Evolutionary conservation across 83 land plant genomes (phyloP), one percentile per base, ranked within the genome.

Genomic region (Thuja plicata): DNA sequence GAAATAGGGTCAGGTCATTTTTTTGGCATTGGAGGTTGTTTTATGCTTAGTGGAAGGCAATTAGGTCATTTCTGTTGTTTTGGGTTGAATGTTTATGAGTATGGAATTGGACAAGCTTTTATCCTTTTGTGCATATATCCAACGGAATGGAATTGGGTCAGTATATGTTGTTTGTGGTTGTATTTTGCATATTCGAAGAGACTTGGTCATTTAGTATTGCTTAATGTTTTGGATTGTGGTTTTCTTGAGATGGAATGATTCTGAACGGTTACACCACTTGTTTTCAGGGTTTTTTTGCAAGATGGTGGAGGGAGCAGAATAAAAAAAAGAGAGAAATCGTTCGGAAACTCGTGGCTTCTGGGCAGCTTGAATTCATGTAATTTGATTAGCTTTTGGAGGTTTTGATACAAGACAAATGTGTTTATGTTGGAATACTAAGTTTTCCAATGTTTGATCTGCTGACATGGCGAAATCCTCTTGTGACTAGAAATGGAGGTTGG

Each of bases 401-500:
- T 66, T 37, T 78, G 17, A 88, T 38, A 35, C 45, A 27, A 43
- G 40, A 74, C 40, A 35, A 24, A 40, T 73, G 45, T 83, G 34
- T 76, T 15, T 76, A 76, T 76, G 73, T 76, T 76, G 79, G 35
- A 40, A 32, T 76, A 34, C 41, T 86, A 24, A n/a, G 27, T 70
- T 71, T 21, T 21, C 13, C 66, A 86, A 77, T 37, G 16, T 8
- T 70, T 54, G 16, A 24, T 6, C 57, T 1, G 9, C 17, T 60
- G 86, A 60, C 87, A 35, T 74, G 10, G 40, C 3, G 7, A 55
- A 45, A 84, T 79, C 55, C 34, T 24, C 34, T 40, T 88, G 86
- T n/a, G 38, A 70, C 21, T 91, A 96, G 97, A 90, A 96, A 96
- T 92, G 98, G 98, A 32, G 99, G 99, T 21, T 93, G 93, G 96